Conservation (phyloP, 306 rosid genomes). For the Corylus avellana region DNA sequence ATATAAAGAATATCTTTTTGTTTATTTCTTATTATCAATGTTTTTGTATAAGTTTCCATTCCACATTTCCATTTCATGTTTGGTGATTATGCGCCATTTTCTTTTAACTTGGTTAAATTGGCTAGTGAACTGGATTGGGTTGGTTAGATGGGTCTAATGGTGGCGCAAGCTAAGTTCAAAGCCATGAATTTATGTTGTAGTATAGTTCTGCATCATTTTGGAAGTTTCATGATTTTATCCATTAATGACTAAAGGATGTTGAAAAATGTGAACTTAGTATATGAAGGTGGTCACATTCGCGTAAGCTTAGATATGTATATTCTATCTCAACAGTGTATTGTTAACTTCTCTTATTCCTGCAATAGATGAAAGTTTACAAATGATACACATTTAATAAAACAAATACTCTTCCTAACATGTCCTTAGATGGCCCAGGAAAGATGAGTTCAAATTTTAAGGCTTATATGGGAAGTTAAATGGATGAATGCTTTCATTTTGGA, state of each 20-base stretch:
- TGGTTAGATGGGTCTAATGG: neutral
- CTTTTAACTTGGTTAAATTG: neutral
- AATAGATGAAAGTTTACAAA: neutral
- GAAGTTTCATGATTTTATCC: neutral
- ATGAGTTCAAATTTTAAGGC: neutral
- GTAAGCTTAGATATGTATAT: neutral
- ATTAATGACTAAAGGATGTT: neutral
- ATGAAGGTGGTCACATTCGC: neutral
- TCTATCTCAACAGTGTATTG: neutral
- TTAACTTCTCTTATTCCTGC: neutral
- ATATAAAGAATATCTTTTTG: too few relatives aligned
- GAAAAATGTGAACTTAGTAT: neutral
- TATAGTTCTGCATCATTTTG: neutral
- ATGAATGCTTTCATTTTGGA: neutral
- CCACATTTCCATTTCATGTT: neutral
- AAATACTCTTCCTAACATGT: neutral
- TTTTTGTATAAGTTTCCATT: too few relatives aligned
- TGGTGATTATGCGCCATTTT: neutral
- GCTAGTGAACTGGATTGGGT: neutral
- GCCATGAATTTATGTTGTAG: neutral
- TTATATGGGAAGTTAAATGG: neutral
- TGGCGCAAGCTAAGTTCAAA: neutral
- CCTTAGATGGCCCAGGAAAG: neutral
- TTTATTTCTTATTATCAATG: too few relatives aligned
- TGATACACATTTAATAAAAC: neutral